Percentiles rank a stretch among this genome's conserved stretches.
These are phyloP conservation scores for Epichloe baconii DNA, from an alignment of 2,329 filamentous ascomycete species.

Conservation along the genomic window DNA sequence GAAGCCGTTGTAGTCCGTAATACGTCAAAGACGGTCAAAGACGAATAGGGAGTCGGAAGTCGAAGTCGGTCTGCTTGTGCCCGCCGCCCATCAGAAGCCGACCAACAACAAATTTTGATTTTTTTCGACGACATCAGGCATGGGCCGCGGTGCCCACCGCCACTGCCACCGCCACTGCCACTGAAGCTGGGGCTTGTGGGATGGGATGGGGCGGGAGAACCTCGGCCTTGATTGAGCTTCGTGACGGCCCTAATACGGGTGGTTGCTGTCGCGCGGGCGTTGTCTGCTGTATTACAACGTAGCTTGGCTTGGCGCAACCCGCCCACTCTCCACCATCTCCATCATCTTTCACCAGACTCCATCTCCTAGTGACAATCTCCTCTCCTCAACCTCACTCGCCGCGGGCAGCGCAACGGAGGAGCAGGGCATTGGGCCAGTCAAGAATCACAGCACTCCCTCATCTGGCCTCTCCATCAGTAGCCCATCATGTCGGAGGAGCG, in stretches of 20 bases:
- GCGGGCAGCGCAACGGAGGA: not conserved
- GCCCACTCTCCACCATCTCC: not conserved
- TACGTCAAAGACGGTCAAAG: not conserved
- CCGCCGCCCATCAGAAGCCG: conserved; percentile 2
- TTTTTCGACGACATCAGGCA: conserved; percentile 8
- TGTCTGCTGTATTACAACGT: too few species aligned
- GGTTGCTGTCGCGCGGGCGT: too few species aligned
- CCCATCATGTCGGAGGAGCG: conserved; percentile 46
- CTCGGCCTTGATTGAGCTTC: conserved; percentile 5
- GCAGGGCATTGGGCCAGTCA: not conserved
- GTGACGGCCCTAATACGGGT: too few species aligned
- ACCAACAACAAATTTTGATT: conserved; percentile 1
- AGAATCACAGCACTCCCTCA: not conserved
- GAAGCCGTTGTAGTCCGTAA: not conserved
- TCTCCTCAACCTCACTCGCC: not conserved
- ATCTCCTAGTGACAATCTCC: not conserved
- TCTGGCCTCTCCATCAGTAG: not conserved
- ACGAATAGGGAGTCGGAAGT: not conserved
- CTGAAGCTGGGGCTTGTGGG: not conserved
- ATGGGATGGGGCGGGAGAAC: conserved; percentile 9
- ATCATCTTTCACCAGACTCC: not conserved
- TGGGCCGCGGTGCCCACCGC: not conserved
- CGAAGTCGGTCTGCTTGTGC: conserved; percentile 1
- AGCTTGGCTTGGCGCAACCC: not conserved
- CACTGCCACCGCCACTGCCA: not conserved